Base-by-base conservation (phyloP, 2,329 filamentous ascomycete species). In the Alternaria atra region DNA sequence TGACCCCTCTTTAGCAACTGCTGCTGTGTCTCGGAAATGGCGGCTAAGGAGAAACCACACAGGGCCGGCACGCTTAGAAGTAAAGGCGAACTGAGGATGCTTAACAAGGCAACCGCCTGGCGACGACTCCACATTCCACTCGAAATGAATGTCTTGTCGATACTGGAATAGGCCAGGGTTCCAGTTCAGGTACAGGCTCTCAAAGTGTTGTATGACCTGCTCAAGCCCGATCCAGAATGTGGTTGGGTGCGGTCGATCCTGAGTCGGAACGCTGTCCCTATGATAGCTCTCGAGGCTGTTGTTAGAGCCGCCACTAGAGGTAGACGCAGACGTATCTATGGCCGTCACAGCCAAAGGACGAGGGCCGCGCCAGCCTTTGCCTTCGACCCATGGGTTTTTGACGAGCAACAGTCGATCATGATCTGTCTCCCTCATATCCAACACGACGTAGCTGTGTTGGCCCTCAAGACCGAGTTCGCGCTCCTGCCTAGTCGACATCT, bases 121-220 rank as follows among this genome's bases (percentile, higher is more conserved):
- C 52, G 88, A 84, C 32, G 76, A 20, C 20, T 69, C 66, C n/a
- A 90, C 76, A 60, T 90, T 85, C 95, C 95, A 99, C 2, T 85
- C 84, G 73, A 98, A 97, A 79, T 99, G 95, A 57, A 94, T 88
- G 71, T 99, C 94, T 77, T 97, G 90, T 8, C 94, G 89, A 74
- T 91, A 82, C 2, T 83, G 83, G 79, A 99, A 99, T 0, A 97
- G 83, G 0, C 86, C 85, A 0, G 95, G 94, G 67, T 97, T 97
- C 95, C 95, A 99, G 79, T 98, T 99, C 55, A 99, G 84, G 77
- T 98, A 99, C 68, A 99, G 87, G 17, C 94, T 97, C 76, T 98
- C 93, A 65, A 97, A 99, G 74, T 97, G 90, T 72, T 97, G 93
- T 35, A 92, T 86, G 4, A 97, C 89, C 66, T 93, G 91, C 68